Evolutionary conservation across 495 filamentous ascomycete genomes (phyloP).

Genomic region (Polyplosphaeria fusca): DNA sequence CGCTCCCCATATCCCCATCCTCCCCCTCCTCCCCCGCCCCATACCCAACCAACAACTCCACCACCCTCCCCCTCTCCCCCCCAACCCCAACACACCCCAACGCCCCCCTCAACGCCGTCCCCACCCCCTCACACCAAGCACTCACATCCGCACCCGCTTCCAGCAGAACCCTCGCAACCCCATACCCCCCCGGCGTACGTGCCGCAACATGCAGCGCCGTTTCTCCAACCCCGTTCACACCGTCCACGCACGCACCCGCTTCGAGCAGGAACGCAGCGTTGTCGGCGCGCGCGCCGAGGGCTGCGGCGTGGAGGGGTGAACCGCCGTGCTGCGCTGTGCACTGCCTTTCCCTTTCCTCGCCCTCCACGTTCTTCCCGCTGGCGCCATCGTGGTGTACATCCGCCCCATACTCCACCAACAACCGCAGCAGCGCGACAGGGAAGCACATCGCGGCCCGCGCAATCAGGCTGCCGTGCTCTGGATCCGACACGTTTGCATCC

Average conservation of each 20-base stretch:
- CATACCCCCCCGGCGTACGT: constrained; percentile 3
- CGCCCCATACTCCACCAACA: constrained; percentile 18
- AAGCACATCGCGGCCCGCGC: constrained; percentile 6
- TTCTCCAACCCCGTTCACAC: constrained; percentile 3
- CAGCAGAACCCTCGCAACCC: constrained; percentile 13
- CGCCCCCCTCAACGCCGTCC: constrained; percentile 1
- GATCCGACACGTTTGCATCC: constrained; percentile 13
- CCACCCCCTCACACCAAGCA: neutral
- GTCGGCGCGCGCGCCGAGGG: constrained; percentile 2
- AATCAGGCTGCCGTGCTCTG: constrained; percentile 7
- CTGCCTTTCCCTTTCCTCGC: no score
- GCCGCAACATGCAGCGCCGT: constrained; percentile 18
- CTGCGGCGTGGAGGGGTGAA: constrained; percentile 17
- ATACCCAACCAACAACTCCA: constrained; percentile 18
- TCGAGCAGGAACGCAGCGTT: constrained; percentile 9
- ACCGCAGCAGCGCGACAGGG: neutral
- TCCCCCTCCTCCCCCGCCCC: constrained; percentile 4
- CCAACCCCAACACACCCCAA: neutral
- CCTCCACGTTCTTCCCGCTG: no score
- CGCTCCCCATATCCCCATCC: neutral
- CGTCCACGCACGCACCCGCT: constrained; percentile 8
- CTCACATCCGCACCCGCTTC: constrained; percentile 19
- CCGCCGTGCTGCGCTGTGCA: no score
- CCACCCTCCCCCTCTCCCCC: constrained; percentile 16
- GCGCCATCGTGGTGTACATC: neutral